These are phyloP conservation scores for Leccinum incarnatum DNA, from an alignment of 768 basidiomycete genomes.

Conservation along the genomic window DNA sequence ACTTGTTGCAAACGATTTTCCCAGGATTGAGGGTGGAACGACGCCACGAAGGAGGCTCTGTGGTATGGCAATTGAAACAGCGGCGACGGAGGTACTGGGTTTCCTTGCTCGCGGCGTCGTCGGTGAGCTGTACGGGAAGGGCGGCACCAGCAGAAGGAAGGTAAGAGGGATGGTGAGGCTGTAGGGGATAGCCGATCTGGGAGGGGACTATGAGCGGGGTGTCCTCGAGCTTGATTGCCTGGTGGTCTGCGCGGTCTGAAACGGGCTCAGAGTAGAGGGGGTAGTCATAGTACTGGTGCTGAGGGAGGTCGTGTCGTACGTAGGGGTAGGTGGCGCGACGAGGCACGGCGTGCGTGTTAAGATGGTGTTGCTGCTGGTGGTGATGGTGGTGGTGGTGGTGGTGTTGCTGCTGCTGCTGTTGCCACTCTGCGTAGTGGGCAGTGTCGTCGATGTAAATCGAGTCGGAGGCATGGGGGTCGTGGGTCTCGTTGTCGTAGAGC, in stretches of 20 bases:
- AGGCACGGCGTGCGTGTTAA: conserved; percentile 30
- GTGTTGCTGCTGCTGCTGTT: conserved; percentile 37
- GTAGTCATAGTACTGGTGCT: conserved; percentile 35
- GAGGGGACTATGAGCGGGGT: conserved; percentile 58
- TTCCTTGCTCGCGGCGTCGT: conserved; percentile 88
- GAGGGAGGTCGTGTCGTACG: conserved; percentile 66
- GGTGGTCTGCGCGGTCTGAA: conserved; percentile 26
- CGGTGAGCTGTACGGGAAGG: conserved; percentile 79
- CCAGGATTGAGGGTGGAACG: conserved; percentile 85
- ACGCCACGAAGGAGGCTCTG: conserved; percentile 87
- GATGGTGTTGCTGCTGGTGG: conserved; percentile 35
- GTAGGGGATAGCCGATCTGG: conserved; percentile 40
- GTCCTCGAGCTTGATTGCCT: conserved; percentile 68
- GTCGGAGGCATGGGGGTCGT: conserved; percentile 37
- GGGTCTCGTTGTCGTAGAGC: conserved; percentile 61
- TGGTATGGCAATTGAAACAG: conserved; percentile 91
- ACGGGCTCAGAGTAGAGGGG: conserved; percentile 41
- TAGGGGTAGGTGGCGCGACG: conserved; percentile 78
- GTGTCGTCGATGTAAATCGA: conserved; percentile 34
- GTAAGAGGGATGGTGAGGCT: conserved; percentile 38
- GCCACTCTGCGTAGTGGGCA: conserved; percentile 36
- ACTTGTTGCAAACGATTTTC: conserved; percentile 95
- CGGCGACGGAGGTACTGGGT: conserved; percentile 86
- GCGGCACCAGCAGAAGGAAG: conserved; percentile 38
- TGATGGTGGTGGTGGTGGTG: conserved; percentile 27